Percentiles rank a stretch among this genome's conserved stretches.
These are phyloP conservation scores for Acanthamoeba healyi DNA, from an alignment of 208 protist genomes.

Conservation along the genomic window DNA sequence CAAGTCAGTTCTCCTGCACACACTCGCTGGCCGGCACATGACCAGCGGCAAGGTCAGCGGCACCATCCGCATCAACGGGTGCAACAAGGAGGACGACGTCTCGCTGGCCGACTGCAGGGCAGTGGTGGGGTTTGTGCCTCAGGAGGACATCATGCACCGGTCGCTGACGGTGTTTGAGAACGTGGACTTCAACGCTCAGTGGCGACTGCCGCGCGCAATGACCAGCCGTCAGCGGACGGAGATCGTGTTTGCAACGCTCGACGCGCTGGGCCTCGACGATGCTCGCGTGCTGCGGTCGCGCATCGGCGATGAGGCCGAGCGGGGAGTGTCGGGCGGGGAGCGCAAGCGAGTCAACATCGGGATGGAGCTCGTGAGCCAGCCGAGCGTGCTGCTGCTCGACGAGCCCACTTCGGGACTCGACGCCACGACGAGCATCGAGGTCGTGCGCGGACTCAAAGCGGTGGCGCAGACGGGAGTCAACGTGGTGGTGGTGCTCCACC, in stretches of 20 bases:
- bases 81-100: background rate
- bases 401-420: conserved; percentile 84
- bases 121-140: conserved; percentile 50
- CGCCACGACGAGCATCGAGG: conserved; percentile 29
- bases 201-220: conserved; percentile 3
- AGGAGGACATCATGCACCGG: conserved; percentile 73
- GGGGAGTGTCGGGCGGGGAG: conserved; percentile 86
- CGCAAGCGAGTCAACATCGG: conserved; percentile 86
- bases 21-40: background rate
- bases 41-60: background rate
- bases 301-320: conserved; percentile 83
- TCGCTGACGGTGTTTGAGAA: conserved; percentile 61
- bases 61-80: background rate
- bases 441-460: background rate
- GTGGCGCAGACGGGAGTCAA: conserved; percentile 77
- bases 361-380: conserved; percentile 84
- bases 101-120: background rate
- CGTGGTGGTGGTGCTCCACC: conserved; percentile 82
- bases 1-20: conserved; percentile 47
- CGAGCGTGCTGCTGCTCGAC: conserved; percentile 85
- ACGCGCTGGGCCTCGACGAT: conserved; percentile 15
- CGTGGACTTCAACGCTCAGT: conserved; percentile 26
- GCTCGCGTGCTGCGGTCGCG: background rate
- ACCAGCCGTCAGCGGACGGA: background rate
- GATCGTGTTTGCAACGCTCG: background rate